These are phyloP conservation scores for Meira miltonrushii DNA, from an alignment of 1,284 basidiomycete genomes.

Conservation along the genomic window DNA sequence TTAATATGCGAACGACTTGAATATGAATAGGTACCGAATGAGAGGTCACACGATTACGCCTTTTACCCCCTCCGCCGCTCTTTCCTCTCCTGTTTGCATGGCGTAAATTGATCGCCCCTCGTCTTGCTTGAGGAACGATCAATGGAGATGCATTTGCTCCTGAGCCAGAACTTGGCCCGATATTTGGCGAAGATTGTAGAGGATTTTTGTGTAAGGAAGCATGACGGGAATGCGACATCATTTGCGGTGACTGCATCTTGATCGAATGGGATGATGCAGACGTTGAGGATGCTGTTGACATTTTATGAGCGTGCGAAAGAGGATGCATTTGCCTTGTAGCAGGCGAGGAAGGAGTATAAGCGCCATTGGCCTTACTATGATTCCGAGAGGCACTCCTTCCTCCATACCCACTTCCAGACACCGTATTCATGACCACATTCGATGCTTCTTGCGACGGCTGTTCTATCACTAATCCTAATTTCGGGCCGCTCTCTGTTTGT, in stretches of 20 bases:
- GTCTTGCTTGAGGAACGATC: conserved; percentile 37
- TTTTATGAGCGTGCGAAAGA: conserved; percentile 29
- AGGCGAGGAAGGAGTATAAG: conserved; percentile 1
- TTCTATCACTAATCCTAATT: too few species aligned
- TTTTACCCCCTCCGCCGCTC: conserved; percentile 15
- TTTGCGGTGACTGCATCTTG: conserved; percentile 14
- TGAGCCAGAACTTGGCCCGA: neutral
- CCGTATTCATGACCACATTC: too few species aligned
- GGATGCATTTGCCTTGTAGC: conserved; percentile 25
- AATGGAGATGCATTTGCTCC: conserved; percentile 26
- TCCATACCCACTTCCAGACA: neutral
- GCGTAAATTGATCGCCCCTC: conserved; percentile 29
- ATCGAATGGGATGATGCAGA: conserved; percentile 26
- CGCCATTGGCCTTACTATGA: conserved; percentile 5
- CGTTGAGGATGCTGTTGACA: conserved; percentile 14
- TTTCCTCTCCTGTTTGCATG: conserved; percentile 14
- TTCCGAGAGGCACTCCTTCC: neutral
- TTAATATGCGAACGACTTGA: conserved; percentile 16
- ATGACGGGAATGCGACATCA: conserved; percentile 1
- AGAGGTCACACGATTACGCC: conserved; percentile 13
- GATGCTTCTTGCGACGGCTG: too few species aligned
- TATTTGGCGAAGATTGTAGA: neutral
- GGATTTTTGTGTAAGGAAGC: neutral
- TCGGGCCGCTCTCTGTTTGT: neutral
- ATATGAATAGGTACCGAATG: conserved; percentile 18